Percentiles rank a stretch among this genome's conserved stretches.
Conservation (phyloP, 108 stramenopile genomes). For the Pseudonitzschia multistriata region DNA sequence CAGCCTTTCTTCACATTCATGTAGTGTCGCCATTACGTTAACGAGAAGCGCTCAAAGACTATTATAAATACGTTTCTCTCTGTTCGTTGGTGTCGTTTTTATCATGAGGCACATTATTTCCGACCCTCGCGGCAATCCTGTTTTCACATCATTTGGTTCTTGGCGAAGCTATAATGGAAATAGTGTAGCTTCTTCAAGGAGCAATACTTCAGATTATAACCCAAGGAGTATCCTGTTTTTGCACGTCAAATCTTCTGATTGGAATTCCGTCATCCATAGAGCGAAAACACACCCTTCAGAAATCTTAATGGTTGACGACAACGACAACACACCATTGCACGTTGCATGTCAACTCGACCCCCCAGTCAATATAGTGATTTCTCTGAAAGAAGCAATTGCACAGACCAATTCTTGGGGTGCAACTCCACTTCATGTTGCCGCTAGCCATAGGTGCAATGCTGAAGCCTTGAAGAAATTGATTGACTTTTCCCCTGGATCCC, state of each 20-base stretch:
- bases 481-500: constrained; percentile 20
- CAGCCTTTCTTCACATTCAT: too few species aligned
- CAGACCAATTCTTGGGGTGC: constrained; percentile 27
- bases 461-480: constrained; percentile 29
- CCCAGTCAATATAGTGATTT: constrained; percentile 45
- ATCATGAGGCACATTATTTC: constrained; percentile 30
- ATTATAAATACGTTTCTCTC: not conserved
- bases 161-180: constrained; percentile 7
- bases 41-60: too few species aligned
- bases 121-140: constrained; percentile 33
- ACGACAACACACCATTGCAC: constrained; percentile 58
- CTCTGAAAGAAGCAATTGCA: constrained; percentile 37
- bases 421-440: constrained; percentile 44
- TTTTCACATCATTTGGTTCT: constrained; percentile 9
- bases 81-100: not conserved
- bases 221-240: constrained; percentile 21
- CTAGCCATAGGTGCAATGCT: constrained; percentile 33
- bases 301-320: constrained; percentile 36
- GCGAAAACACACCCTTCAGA: constrained; percentile 37
- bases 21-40: too few species aligned
- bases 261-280: constrained; percentile 39
- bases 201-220: constrained; percentile 4
- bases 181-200: constrained; percentile 1
- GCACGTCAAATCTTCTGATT: constrained; percentile 20
- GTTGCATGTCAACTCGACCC: constrained; percentile 58